Evolutionary conservation across 75 land plant species (phyloP).

Genomic region (Cunninghamia lanceolata): DNA sequence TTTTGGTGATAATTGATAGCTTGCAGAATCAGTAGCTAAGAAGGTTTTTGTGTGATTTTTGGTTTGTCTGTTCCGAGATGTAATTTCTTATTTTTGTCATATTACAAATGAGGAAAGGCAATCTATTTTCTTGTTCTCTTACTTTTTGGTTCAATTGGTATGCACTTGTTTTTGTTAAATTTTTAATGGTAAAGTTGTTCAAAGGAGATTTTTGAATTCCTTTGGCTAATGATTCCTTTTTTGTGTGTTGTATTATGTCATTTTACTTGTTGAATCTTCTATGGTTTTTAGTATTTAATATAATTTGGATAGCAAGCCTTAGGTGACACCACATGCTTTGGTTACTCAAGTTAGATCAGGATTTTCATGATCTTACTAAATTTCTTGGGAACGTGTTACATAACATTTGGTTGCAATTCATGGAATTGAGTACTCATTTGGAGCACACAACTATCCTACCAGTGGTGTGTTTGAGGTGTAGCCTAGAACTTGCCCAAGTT

Average conservation of each 20-base stretch:
- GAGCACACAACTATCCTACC: conserved; percentile 46
- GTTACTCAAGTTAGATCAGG: background rate
- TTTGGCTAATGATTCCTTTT: background rate
- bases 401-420: conserved; percentile 27
- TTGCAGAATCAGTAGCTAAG: background rate
- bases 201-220: background rate
- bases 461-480: conserved; percentile 51
- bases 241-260: background rate
- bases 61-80: background rate
- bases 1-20: background rate
- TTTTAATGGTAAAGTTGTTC: conserved; percentile 4
- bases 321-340: background rate
- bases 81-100: background rate
- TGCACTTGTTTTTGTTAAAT: background rate
- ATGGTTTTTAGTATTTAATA: background rate
- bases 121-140: conserved; percentile 3
- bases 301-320: too few species aligned
- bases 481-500: conserved; percentile 46
- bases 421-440: conserved; percentile 52
- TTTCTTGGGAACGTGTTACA: background rate
- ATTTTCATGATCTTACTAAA: background rate
- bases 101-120: background rate
- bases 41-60: background rate
- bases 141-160: background rate
- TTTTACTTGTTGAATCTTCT: background rate